phyloP scores from a whole-genome alignment of 768 basidiomycete genomes.

The Pulveroboletus sp. region DNA sequence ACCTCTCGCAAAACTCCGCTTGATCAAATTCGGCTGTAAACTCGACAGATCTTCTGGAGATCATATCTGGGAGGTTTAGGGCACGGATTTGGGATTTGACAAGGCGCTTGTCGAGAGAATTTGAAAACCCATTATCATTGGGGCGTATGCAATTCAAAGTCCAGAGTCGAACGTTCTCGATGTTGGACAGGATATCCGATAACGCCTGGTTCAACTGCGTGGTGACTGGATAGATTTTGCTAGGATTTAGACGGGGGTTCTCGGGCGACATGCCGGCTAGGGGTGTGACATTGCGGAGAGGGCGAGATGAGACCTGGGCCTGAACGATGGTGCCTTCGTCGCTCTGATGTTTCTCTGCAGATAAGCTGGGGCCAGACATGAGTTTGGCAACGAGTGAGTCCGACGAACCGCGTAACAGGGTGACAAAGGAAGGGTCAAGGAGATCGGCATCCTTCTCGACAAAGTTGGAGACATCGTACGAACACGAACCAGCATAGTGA shows the following conservation, averaged over 20 bases:
- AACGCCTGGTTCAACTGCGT: constrained; percentile 55
- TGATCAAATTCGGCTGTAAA: constrained; percentile 49
- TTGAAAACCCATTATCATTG: constrained; percentile 60
- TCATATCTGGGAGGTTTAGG: constrained; percentile 50
- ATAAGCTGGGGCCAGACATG: constrained; percentile 58
- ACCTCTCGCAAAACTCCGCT: constrained; percentile 48
- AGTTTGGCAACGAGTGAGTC: constrained; percentile 58
- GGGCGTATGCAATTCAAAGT: constrained; percentile 59
- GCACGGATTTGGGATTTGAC: constrained; percentile 55
- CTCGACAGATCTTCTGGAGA: constrained; percentile 47
- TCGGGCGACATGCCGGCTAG: constrained; percentile 31
- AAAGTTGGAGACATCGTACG: constrained; percentile 48
- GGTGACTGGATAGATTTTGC: constrained; percentile 54
- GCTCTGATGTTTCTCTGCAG: constrained; percentile 53
- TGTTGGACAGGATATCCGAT: constrained; percentile 41
- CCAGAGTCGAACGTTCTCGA: constrained; percentile 50
- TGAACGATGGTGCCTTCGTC: constrained; percentile 58
- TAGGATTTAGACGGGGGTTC: constrained; percentile 43
- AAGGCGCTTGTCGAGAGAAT: constrained; percentile 60
- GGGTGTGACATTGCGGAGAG: constrained; percentile 47
- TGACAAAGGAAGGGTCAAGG: constrained; percentile 53
- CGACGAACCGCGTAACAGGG: constrained; percentile 46
- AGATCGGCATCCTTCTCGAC: constrained; percentile 50
- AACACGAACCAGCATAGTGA: constrained; percentile 53
- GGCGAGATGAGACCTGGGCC: constrained; percentile 57